Base-by-base conservation (phyloP, 2,329 filamentous ascomycete species). In the Stylonectria norvegica region DNA sequence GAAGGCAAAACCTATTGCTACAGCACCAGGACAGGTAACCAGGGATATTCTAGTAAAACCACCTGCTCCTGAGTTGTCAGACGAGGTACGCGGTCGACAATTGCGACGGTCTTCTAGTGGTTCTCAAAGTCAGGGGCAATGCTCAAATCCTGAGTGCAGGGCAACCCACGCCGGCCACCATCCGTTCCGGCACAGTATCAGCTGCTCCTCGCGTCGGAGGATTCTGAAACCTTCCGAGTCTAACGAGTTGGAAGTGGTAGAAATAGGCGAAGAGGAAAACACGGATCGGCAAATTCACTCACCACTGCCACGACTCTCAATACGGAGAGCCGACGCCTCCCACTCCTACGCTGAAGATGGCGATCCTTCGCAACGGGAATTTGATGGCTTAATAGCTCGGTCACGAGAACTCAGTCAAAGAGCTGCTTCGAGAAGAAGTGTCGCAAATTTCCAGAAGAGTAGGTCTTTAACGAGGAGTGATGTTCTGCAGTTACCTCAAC, bases 291-390 rank as follows among this genome's bases (percentile, higher is more conserved):
- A 12, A 25, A 39, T 16, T 6, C 33, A 48, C 11, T 40, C 38
- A 23, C 16, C 42, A 20, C 36, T 40, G n/a, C n/a, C n/a, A n/a
- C n/a, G n/a, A n/a, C n/a, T n/a, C n/a, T n/a, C n/a, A n/a, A n/a
- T n/a, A n/a, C 40, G 51, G 38, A 55, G 58, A 28, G 58, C 65
- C 31, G 53, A 60, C 35, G 47, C 55, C 28, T 45, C 64, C 2
- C 59, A 62, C 36, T 58, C 59, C 3, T 59, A 66, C 44, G 57
- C 60, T 6, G 47, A 63, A 27, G 59, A 62, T 17, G 55, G 69
- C 5, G 56, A 65, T 36, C 54, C 54, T 33, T 49, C 57, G 14
- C 55, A 59, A 20, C 64, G 67, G 42, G 62, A 63, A 40, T 50
- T 60, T 31, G 59, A 65, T 31, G 61, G 66, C 31, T 49, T 67